Evolutionary conservation across 1,284 basidiomycete genomes (phyloP).

Genomic region (Ustilago loliicola): DNA sequence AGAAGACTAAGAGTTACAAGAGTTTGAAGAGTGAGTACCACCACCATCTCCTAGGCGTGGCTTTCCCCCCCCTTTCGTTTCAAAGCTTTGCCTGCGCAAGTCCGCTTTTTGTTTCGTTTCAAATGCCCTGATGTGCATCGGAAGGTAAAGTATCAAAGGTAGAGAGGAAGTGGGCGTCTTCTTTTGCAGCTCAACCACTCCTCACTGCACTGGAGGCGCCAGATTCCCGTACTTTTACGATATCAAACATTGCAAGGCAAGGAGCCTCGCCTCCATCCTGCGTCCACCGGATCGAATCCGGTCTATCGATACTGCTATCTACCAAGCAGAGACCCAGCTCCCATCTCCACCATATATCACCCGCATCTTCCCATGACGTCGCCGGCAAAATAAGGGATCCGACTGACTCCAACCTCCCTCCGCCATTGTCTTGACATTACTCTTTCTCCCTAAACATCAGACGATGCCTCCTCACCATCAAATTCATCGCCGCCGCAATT

Average conservation of each 20-base stretch:
- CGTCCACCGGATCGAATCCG: no score
- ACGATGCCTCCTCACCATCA: not conserved
- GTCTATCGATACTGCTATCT: no score
- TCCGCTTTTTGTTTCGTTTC: conserved; percentile 7
- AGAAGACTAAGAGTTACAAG: conserved; percentile 61
- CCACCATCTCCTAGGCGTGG: not conserved
- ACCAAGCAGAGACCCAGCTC: no score
- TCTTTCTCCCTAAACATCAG: not conserved
- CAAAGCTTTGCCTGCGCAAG: not conserved
- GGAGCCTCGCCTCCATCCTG: no score
- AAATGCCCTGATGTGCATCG: not conserved
- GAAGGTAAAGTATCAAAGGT: not conserved
- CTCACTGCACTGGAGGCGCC: no score
- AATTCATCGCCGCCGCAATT: conserved; percentile 15
- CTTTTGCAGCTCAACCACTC: no score
- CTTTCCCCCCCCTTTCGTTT: conserved; percentile 18
- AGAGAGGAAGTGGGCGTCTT: not conserved
- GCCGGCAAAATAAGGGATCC: no score
- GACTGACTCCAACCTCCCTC: not conserved
- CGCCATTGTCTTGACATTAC: not conserved
- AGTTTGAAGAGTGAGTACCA: conserved; percentile 57
- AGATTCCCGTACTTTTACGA: no score
- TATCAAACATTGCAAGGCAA: no score
- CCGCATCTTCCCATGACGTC: no score
- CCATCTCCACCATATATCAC: no score